Evolutionary conservation across 306 rosid species (phyloP), one percentile per base, ranked within the genome.

Genomic region (Trifolium repens): DNA sequence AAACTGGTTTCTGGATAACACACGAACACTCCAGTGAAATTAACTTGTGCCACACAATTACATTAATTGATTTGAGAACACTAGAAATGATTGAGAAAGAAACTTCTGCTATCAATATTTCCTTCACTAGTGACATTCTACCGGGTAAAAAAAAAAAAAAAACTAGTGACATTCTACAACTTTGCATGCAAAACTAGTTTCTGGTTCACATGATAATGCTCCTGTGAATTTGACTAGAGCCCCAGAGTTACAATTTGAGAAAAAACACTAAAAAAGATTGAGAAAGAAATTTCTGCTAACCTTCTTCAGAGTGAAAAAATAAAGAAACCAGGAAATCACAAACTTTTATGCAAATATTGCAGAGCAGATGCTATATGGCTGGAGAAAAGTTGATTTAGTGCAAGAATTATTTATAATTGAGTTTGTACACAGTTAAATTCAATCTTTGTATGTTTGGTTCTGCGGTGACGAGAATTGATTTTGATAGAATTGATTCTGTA

Each of bases 361-460:
- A 35, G 57, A 54, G 58, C 15, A 78, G 49, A 40, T 34, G 44
- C 52, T 22, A 66, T 16, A 57, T 9, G 61, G 49, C 30, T 35
- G 26, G 52, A 32, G 74, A 39, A 71, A 66, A 39, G 53, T 65
- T 44, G 40, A 77, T 22, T 43, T 15, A 8, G 44, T 47, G 43
- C 30, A 64, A 81, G 59, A 58, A 72, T 63, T 49, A 63, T 19
- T 47, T 30, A 60, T 59, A 39, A 71, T 11, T 10, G 42, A 63
- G 69, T 46, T 73, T 46, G 30, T 32, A 26, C 67, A 57, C 3
- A 39, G 17, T 76, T 65, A 71, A 54, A 15, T 71, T 60, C 26
- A 40, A 60, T 67, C 75, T 34, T 55, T 32, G n/a, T n/a, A n/a
- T n/a, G n/a, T n/a, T n/a, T n/a, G n/a, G n/a, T n/a, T n/a, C n/a